phyloP scores from a whole-genome alignment of 139 green algal species.

The Tetraselmis striata region DNA sequence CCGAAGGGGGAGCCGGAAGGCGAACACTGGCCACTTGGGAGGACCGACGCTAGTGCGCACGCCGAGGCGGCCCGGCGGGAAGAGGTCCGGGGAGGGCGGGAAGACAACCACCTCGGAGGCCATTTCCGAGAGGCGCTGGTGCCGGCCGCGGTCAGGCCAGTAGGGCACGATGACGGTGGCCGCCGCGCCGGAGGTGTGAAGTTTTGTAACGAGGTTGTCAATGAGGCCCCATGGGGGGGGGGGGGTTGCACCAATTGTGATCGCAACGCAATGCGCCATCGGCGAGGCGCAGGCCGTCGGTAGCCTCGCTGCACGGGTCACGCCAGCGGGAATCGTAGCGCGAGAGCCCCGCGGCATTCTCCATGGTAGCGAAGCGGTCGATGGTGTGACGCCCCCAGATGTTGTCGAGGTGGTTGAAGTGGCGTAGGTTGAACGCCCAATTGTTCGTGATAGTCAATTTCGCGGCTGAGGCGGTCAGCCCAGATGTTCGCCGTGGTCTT shows the following conservation, averaged over 20 bases:
- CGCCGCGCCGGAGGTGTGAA: not conserved
- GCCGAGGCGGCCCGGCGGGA: too few relatives aligned
- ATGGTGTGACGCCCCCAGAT: too few relatives aligned
- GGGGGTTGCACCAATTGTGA: not conserved
- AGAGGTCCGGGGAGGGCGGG: too few relatives aligned
- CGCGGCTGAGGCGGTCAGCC: not conserved
- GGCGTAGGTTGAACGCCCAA: too few relatives aligned
- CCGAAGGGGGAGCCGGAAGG: too few relatives aligned
- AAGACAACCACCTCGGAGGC: not conserved
- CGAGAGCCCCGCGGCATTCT: not conserved
- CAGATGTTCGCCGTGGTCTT: not conserved
- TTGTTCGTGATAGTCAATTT: too few relatives aligned
- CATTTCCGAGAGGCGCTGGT: not conserved
- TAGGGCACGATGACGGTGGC: not conserved
- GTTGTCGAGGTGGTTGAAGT: too few relatives aligned
- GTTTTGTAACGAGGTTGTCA: not conserved
- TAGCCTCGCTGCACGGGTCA: not conserved
- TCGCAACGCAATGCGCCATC: not conserved
- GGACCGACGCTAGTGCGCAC: too few relatives aligned
- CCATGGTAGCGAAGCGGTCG: not conserved
- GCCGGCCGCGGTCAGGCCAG: not conserved
- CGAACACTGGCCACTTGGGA: too few relatives aligned
- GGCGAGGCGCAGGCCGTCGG: not conserved
- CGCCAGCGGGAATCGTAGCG: not conserved
- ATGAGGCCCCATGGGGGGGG: not conserved